Conservation (phyloP, 2,329 filamentous ascomycete species). For the Thermomyces lanuginosus region DNA sequence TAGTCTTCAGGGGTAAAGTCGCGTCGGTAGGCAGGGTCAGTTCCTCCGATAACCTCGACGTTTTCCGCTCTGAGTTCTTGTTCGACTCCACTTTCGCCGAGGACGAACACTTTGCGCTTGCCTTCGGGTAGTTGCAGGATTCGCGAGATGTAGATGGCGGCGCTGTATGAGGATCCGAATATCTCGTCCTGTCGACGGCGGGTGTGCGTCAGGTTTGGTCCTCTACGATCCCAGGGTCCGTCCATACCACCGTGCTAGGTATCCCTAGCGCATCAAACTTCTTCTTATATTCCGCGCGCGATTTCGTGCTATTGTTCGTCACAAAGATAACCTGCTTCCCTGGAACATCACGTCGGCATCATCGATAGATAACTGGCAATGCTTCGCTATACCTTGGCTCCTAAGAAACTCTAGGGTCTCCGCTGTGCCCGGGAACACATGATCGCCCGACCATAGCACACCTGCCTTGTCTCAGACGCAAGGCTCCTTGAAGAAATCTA, state of each 20-base stretch:
- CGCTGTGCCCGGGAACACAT: slow-evolving; percentile 67
- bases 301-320: slow-evolving; percentile 98
- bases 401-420: slow-evolving; percentile 74
- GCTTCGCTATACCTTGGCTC: slow-evolving; percentile 47
- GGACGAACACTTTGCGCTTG: slow-evolving; percentile 84
- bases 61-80: slow-evolving; percentile 68
- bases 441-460: slow-evolving; percentile 90
- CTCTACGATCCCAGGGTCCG: not conserved
- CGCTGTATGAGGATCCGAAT: slow-evolving; percentile 88
- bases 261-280: slow-evolving; percentile 76
- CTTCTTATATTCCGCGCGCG: slow-evolving; percentile 76
- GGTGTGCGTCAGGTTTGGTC: no score
- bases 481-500: slow-evolving; percentile 19
- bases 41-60: slow-evolving; percentile 69
- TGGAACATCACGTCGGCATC: slow-evolving; percentile 19
- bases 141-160: slow-evolving; percentile 86
- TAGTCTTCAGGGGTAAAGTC: slow-evolving; percentile 73
- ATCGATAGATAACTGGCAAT: not conserved
- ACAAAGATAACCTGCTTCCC: slow-evolving; percentile 91
- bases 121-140: slow-evolving; percentile 64
- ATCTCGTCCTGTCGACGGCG: slow-evolving; percentile 63
- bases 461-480: slow-evolving; percentile 44
- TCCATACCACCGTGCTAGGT: slow-evolving; percentile 45
- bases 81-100: slow-evolving; percentile 85
- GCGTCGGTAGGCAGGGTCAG: slow-evolving; percentile 59